Base-by-base conservation (phyloP, 148 eudicot species). In the Rhododendron griersonianum region DNA sequence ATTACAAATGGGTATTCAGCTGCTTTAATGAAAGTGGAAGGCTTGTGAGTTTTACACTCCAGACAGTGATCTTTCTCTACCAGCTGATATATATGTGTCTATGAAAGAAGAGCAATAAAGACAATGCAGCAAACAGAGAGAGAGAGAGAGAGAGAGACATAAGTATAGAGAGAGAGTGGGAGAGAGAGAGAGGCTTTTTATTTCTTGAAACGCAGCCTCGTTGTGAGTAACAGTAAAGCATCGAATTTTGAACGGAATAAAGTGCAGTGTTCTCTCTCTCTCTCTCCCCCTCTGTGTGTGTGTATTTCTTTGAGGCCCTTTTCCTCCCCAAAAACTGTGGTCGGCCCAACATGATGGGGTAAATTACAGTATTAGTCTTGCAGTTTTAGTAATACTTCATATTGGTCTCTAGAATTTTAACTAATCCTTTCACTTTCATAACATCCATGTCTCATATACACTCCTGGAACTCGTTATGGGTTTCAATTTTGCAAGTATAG, bases 161-260 rank as follows among this genome's bases (percentile, higher is more conserved):
- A 59, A 48, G 69, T 23, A 41, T 5, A 10, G 16, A 55, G 82
- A 86, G 84, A 88, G 81, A 88, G 87, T 69, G 51, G 35, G 63
- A 76, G 87, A 41, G 69, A 37, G 51, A 0, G 39, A 51, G 55
- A 79, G 81, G 80, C 76, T 78, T 87, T 50, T 86, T 69, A 84
- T 71, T 86, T 90, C 83, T 87, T 65, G 73, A 65, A 65, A 65
- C 73, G 75, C 75, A 69, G 75, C 75, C 75, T 69, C 75, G 75
- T 69, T 69, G 16, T 69, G 75, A 69, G 75, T 69, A 69, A 90
- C 86, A 83, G 90, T 91, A 87, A 91, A 88, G 91, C 86, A 87
- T 81, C 85, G 86, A 86, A 78, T 90, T 93, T 63, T 95, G 92
- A 91, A 91, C 93, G 88, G 95, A 95, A 95, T 93, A 93, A 95